Conservation (phyloP, 2,329 filamentous ascomycete species). For the Pseudogymnoascus sp. region DNA sequence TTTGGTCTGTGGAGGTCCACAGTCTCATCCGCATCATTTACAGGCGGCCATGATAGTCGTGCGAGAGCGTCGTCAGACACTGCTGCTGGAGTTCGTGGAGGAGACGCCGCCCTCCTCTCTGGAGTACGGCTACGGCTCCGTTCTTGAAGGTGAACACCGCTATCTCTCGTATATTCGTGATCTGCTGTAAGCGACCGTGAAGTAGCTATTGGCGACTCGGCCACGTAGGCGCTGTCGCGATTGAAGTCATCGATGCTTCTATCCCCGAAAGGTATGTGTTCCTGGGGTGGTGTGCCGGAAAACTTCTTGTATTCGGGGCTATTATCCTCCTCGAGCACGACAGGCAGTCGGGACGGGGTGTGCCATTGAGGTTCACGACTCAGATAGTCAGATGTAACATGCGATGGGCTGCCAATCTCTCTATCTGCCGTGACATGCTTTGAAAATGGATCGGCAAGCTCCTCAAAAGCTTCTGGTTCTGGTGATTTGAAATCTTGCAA, state of each 20-base stretch:
- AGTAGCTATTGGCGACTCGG: conserved; percentile 36
- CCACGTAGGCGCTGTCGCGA: conserved; percentile 43
- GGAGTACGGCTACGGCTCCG: conserved; percentile 31
- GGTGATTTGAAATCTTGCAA: background rate
- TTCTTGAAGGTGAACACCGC: conserved; percentile 49
- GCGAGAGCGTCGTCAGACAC: conserved; percentile 30
- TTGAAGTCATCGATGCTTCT: conserved; percentile 30
- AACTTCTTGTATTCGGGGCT: background rate
- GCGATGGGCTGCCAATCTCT: background rate
- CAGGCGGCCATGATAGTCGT: conserved; percentile 32
- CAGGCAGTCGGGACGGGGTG: conserved; percentile 6
- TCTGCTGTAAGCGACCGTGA: background rate
- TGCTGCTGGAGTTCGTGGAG: conserved; percentile 21
- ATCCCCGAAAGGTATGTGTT: conserved; percentile 7
- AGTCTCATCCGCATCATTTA: conserved; percentile 40
- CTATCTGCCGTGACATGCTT: background rate
- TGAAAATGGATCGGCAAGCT: background rate
- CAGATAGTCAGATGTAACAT: conserved; percentile 1
- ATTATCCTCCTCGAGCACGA: conserved; percentile 6
- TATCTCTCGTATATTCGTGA: conserved; percentile 33
- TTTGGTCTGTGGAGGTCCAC: conserved; percentile 33
- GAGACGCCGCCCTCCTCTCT: conserved; percentile 18
- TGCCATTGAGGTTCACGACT: background rate
- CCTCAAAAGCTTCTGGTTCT: background rate
- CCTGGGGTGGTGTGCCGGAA: background rate